phyloP scores from a whole-genome alignment of 1,139 yeast genomes.

The Yamadazyma dendronema region DNA sequence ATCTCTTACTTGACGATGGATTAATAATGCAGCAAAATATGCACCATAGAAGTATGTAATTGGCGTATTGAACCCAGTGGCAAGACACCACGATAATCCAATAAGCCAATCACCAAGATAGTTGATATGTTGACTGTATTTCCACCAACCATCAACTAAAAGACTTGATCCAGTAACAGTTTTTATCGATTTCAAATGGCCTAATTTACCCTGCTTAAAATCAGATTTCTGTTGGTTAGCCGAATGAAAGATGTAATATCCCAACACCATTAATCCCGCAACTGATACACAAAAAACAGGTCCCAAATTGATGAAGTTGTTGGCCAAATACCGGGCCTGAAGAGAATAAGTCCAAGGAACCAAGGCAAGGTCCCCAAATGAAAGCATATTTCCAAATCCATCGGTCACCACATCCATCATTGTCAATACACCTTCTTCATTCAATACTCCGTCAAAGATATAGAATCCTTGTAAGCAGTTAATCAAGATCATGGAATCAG shows the following conservation, averaged over 20 bases:
- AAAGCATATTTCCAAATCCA: constrained; percentile 95
- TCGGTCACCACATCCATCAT: constrained; percentile 97
- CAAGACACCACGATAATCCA: constrained; percentile 89
- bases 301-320: constrained; percentile 61
- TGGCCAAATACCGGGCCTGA: constrained; percentile 71
- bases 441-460: constrained; percentile 86
- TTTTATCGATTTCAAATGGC: constrained; percentile 59
- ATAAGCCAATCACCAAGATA: constrained; percentile 95
- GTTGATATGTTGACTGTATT: constrained; percentile 84
- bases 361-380: constrained; percentile 90
- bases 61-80: constrained; percentile 81
- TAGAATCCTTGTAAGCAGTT: constrained; percentile 74
- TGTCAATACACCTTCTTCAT: constrained; percentile 83
- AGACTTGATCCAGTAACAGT: constrained; percentile 79
- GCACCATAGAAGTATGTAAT: constrained; percentile 84
- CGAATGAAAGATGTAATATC: constrained; percentile 80
- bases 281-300: constrained; percentile 31
- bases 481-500: constrained; percentile 73
- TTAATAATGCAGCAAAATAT: constrained; percentile 75
- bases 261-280: constrained; percentile 47
- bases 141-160: constrained; percentile 96
- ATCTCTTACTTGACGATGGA: constrained; percentile 90
- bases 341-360: constrained; percentile 92
- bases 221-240: constrained; percentile 83
- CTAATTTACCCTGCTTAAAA: constrained; percentile 75